Percentiles rank a stretch among this genome's conserved stretches.
Conservation (phyloP, 169 alveolate genomes). For the Plasmodium reichenowi region DNA sequence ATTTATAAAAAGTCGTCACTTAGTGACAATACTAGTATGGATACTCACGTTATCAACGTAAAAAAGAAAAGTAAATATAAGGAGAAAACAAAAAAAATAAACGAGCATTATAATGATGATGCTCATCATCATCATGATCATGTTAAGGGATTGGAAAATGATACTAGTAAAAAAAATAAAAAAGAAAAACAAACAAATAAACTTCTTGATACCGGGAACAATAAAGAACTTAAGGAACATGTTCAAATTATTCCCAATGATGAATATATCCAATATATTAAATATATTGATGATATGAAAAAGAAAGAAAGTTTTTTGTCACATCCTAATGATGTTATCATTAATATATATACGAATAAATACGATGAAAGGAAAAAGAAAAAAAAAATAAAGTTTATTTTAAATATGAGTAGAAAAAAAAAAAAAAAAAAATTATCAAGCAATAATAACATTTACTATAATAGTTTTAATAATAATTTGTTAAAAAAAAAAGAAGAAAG, state of each 20-base stretch:
- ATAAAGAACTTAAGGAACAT: no score
- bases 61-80: no score
- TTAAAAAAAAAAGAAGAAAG: conserved; percentile 8
- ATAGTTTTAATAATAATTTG: neutral
- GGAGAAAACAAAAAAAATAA: no score
- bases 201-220: no score
- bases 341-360: conserved; percentile 30
- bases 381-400: neutral
- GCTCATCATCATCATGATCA: no score
- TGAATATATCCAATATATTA: neutral
- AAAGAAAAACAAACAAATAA: conserved; percentile 3
- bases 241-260: neutral
- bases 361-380: conserved; percentile 15
- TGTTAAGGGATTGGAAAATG: no score
- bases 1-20: no score
- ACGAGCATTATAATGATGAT: no score
- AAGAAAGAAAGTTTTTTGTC: neutral
- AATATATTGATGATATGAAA: conserved; percentile 3
- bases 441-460: neutral
- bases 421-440: conserved; percentile 7
- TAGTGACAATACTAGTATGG: no score
- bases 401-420: neutral
- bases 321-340: conserved; percentile 30
- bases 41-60: no score
- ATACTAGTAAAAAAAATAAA: no score